Evolutionary conservation across 2,329 filamentous ascomycete species (phyloP), one percentile per base, ranked within the genome.

Genomic region (Fusarium pseudonygamai): DNA sequence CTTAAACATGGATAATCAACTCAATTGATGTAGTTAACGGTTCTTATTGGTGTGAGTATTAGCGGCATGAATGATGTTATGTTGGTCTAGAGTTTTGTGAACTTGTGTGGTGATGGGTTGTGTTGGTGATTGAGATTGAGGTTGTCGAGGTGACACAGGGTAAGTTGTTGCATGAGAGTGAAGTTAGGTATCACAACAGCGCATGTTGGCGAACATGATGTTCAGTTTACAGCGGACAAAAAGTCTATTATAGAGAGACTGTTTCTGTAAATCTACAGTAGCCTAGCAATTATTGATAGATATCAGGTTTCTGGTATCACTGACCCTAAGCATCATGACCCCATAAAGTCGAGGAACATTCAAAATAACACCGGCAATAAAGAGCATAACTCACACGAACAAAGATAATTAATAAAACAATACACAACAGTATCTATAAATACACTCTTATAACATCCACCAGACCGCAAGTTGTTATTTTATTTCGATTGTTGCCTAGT

Each of bases 91-190:
- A 7, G 22, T 36, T 39, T 37, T 42, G 26, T 16, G 22, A 50
- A 43, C 39, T 57, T 30, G 40, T 37, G n/a, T 20, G 4, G 42
- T 34, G 36, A 36, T 64, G 8, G n/a, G 34, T 15, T 49, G 36
- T 28, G 32, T 20, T n/a, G 20, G 30, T 32, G 39, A 26, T 37
- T 39, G 20, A n/a, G 28, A 15, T 15, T 24, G 43, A 39, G 37
- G 28, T 60, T 32, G 62, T 55, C 20, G 36, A 55, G 50, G 32
- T 28, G 28, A 45, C 62, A 26, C 55, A 71, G 71, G 67, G 71
- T 67, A 74, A 50, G n/a, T 15, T 47, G 18, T 30, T 36, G 5
- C 14, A 45, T 53, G 5, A 30, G 30, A 28, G 28, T 14, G 15
- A 36, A n/a, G 32, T 24, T 14, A 7, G 36, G 13, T 40, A 15